phyloP scores from a whole-genome alignment of 768 basidiomycete species.

The Multifurca ochricompacta region DNA sequence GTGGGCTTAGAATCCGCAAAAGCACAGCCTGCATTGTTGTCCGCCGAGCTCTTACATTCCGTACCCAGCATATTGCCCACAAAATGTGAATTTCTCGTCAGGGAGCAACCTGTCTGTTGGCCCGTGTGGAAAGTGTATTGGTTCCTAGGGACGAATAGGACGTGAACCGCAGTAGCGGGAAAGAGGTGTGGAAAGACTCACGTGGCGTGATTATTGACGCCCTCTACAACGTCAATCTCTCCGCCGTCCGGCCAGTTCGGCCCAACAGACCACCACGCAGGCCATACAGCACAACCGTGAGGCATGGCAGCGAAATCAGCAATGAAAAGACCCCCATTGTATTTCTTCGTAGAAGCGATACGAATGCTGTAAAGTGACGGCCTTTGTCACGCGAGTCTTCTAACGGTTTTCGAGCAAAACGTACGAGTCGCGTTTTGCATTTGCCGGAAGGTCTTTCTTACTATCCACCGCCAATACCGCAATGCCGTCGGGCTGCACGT shows the following conservation, averaged over 20 bases:
- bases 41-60: background rate
- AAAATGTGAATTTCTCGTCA: background rate
- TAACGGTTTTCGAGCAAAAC: background rate
- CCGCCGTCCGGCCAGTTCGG: slow-evolving; percentile 24
- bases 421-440: slow-evolving; percentile 6
- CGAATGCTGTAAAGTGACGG: slow-evolving; percentile 24
- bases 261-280: slow-evolving; percentile 24
- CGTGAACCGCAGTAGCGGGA: background rate
- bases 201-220: background rate
- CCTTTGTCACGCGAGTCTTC: background rate
- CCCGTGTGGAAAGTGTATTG: slow-evolving; percentile 7
- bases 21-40: background rate
- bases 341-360: slow-evolving; percentile 25
- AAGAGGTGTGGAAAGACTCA: background rate
- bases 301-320: slow-evolving; percentile 28
- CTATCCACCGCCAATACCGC: slow-evolving; percentile 10
- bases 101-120: background rate
- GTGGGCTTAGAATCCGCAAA: background rate
- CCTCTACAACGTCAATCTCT: slow-evolving; percentile 33
- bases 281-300: slow-evolving; percentile 27
- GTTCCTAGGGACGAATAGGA: background rate
- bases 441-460: background rate
- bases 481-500: slow-evolving; percentile 4
- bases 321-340: slow-evolving; percentile 27
- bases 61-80: background rate